Evolutionary conservation across 306 rosid genomes (phyloP), one percentile per base, ranked within the genome.

Genomic region (Cicer judaicum): DNA sequence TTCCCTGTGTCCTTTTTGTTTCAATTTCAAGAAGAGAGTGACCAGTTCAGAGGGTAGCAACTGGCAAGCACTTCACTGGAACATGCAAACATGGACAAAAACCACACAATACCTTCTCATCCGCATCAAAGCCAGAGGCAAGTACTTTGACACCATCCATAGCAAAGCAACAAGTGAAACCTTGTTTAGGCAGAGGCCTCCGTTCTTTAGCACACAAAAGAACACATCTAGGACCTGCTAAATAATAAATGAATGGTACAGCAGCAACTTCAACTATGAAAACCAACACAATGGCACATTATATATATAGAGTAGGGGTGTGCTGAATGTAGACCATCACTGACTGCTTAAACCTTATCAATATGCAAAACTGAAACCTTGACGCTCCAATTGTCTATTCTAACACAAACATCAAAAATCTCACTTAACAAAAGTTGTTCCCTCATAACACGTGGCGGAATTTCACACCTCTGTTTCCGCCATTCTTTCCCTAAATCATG

Each of bases 141-240:
- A 94, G 94, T 21, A 94, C 82, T 83, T 88, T 94, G 73, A 91
- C 92, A 78, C 95, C 96, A 60, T 90, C 97, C 97, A 94, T 84
- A 24, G 97, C 90, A 77, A 91, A 89, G 90, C 97, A 94, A 80
- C 98, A 94, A 76, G 95, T 86, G 83, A 84, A 94, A 10, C 86
- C 87, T 81, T 84, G 90, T 81, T 85, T 87, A 64, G 98, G 97
- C 42, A 94, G 81, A 41, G 90, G 70, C 73, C 85, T 88, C 39
- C 75, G 70, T 81, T 85, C 94, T 65, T 81, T 88, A 18, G 93
- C 92, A 74, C 96, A 91, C 18, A 91, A 80, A 81, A 91, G 90
- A 77, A 90, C 92, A 50, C 97, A 94, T 68, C 87, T 94, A 46
- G 97, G 96, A 79, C 98, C 98, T 91, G 82, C 80, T 68, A 66